These are phyloP conservation scores for Corchorus capsularis DNA, from an alignment of 345 rosid genomes.

Conservation along the genomic window DNA sequence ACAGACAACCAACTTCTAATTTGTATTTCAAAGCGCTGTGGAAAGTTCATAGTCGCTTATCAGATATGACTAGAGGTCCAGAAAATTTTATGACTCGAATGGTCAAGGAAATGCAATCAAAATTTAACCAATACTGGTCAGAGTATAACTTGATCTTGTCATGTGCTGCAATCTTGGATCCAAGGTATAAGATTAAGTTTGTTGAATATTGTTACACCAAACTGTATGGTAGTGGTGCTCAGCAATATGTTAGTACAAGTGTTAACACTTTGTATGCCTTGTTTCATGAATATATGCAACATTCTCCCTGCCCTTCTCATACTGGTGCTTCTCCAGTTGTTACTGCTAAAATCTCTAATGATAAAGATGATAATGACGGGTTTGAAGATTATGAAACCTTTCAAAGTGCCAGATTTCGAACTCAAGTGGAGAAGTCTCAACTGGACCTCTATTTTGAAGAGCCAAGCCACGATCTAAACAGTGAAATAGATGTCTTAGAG, in stretches of 20 bases:
- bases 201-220: constrained; percentile 32
- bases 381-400: constrained; percentile 32
- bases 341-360: constrained; percentile 21
- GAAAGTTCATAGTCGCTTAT: constrained; percentile 25
- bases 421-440: constrained; percentile 29
- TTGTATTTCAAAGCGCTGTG: constrained; percentile 29
- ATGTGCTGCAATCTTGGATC: constrained; percentile 36
- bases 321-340: constrained; percentile 10
- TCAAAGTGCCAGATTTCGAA: constrained; percentile 26
- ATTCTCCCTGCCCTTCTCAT: constrained; percentile 19
- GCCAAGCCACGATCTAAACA: constrained; percentile 29
- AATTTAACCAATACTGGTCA: constrained; percentile 31
- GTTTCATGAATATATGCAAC: constrained; percentile 24
- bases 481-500: constrained; percentile 29
- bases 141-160: constrained; percentile 29
- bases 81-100: constrained; percentile 28
- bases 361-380: constrained; percentile 24
- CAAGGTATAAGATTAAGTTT: constrained; percentile 30
- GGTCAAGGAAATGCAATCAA: constrained; percentile 27
- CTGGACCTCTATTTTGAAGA: constrained; percentile 34
- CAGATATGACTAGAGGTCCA: constrained; percentile 24
- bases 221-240: constrained; percentile 28
- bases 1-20: constrained; percentile 29
- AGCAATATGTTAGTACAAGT: constrained; percentile 20
- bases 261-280: constrained; percentile 24